Conservation (phyloP, 257 asterid genomes). For the Mitragyna speciosa region DNA sequence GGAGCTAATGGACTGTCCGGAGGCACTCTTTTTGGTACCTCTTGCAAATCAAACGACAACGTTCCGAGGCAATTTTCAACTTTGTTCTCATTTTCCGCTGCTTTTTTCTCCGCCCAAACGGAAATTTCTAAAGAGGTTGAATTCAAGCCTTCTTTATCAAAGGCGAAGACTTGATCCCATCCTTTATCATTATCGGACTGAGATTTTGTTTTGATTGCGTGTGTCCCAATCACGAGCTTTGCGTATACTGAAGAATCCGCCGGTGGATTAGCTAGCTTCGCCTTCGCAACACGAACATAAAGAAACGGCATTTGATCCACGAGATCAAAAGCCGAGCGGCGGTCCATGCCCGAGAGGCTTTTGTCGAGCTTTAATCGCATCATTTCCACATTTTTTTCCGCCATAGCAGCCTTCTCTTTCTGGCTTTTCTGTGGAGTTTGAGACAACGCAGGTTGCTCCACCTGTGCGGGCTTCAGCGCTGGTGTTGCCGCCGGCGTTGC, state of each 20-base stretch:
- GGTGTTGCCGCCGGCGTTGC: constrained; percentile 34
- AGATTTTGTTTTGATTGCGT: constrained; percentile 54
- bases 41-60: constrained; percentile 77
- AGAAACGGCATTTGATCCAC: constrained; percentile 88
- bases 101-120: constrained; percentile 48
- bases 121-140: constrained; percentile 73
- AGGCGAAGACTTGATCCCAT: constrained; percentile 92
- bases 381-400: constrained; percentile 28
- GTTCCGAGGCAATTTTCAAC: constrained; percentile 47
- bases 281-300: constrained; percentile 73
- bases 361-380: constrained; percentile 48
- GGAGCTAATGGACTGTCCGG: constrained; percentile 95
- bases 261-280: constrained; percentile 49
- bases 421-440: constrained; percentile 32
- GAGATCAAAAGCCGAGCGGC: constrained; percentile 68
- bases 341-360: constrained; percentile 37
- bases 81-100: constrained; percentile 24
- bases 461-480: constrained; percentile 27
- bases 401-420: constrained; percentile 21
- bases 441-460: constrained; percentile 47
- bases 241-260: constrained; percentile 48
- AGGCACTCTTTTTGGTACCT: constrained; percentile 83
- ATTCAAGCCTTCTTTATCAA: constrained; percentile 73
- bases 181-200: constrained; percentile 40
- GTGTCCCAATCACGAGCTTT: constrained; percentile 83